Percentiles rank a stretch among this genome's conserved stretches.
phyloP scores from a whole-genome alignment of 2,329 filamentous ascomycete species.

The Elsinoe australis region DNA sequence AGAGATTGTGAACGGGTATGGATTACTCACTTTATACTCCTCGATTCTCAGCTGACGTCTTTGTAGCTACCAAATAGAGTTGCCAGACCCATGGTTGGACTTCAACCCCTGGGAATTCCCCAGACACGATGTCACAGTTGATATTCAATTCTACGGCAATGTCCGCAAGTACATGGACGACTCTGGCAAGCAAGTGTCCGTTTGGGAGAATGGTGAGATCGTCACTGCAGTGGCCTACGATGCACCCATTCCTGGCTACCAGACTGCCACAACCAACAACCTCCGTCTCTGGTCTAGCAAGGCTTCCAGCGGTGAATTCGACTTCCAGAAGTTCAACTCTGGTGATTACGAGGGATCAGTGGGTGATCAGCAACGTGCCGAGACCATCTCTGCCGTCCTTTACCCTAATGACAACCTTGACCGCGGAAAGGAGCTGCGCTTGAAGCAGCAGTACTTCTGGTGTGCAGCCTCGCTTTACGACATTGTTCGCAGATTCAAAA shows the following conservation, averaged over 20 bases:
- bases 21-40: no score
- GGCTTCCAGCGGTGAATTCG: slow-evolving; percentile 92
- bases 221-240: slow-evolving; percentile 92
- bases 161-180: slow-evolving; percentile 69
- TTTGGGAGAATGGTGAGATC: slow-evolving; percentile 89
- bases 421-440: slow-evolving; percentile 86
- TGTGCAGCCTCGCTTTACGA: slow-evolving; percentile 93
- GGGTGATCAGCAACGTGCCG: slow-evolving; percentile 95
- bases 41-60: no score
- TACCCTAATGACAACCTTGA: slow-evolving; percentile 92
- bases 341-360: slow-evolving; percentile 98
- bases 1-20: slow-evolving; percentile 95
- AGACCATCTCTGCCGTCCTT: slow-evolving; percentile 94
- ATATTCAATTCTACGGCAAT: slow-evolving; percentile 92
- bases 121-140: slow-evolving; percentile 86
- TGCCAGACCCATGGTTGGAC: slow-evolving; percentile 98
- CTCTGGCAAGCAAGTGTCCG: slow-evolving; percentile 59
- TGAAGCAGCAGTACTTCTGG: slow-evolving; percentile 99
- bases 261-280: slow-evolving; percentile 89
- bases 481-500: slow-evolving; percentile 97
- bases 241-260: slow-evolving; percentile 76
- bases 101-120: slow-evolving; percentile 99
- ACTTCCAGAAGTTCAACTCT: slow-evolving; percentile 99
- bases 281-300: slow-evolving; percentile 96
- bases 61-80: slow-evolving; percentile 75